Base-by-base conservation (phyloP, 371 early-diverging fungal species). In the Gilbertella persicaria region DNA sequence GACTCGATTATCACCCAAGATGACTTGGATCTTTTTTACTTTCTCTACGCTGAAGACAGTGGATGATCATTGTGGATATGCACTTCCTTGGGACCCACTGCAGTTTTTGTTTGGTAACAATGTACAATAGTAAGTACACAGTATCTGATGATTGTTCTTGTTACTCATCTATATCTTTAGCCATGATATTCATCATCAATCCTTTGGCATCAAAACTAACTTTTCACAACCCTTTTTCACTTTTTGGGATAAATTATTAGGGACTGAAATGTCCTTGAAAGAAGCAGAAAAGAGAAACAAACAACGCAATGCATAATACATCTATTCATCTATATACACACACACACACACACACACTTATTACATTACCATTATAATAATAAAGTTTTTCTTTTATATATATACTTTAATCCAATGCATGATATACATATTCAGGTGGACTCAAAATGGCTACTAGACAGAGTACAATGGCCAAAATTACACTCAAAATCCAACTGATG, bases 41-140 rank as follows among this genome's bases (percentile, higher is more conserved):
- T 79, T 91, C 62, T 84, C 89, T 1, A 89, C 89, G 30, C 58
- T 91, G 44, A 91, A 91, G 69, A 91, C 91, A 48, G 86, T 89
- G 1, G 89, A 89, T 48, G 91, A 91, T 57, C 91, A 91, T 70
- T 87, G 89, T 61, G 91, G 91, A 21, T 91, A 89, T 67, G 73
- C 79, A n/a, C 73, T 89, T 58, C 88, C 91, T n/a, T 89, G 84
- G 80, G 82, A 87, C 56, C 89, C 91, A 19, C 68, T 86, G 36
- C 81, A 84, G 50, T 65, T 63, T 13, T 48, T 84, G 16, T 88
- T 88, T 67, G 63, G 74, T 24, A 91, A 91, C 64, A 89, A 89
- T 55, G 87, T 86, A 2, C 79, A 66, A 57, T 89, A 88, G 83
- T 84, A 79, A 75, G 80, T 70, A 23, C 26, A 9, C 19, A 13